phyloP scores from a whole-genome alignment of 1,139 yeast species.

The Pichia sp. region DNA sequence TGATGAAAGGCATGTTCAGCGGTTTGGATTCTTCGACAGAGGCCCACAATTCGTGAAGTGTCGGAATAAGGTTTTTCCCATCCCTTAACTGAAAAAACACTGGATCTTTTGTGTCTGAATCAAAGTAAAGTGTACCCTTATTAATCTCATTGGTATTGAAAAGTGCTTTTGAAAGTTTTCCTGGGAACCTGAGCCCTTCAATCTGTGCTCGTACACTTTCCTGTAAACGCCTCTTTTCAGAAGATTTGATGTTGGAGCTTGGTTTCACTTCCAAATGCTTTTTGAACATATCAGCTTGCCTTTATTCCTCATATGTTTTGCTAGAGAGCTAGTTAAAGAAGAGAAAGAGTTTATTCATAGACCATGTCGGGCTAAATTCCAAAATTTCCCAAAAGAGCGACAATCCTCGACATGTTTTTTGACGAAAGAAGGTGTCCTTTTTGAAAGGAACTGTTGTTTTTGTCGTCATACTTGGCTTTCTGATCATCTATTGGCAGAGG shows the following conservation, averaged over 20 bases:
- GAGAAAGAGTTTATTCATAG: background rate
- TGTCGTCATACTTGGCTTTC: background rate
- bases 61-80: slow-evolving; percentile 53
- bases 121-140: slow-evolving; percentile 62
- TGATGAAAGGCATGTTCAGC: slow-evolving; percentile 49
- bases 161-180: slow-evolving; percentile 59
- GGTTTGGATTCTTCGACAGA: slow-evolving; percentile 25
- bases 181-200: slow-evolving; percentile 37
- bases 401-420: background rate
- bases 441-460: background rate
- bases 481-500: too few relatives aligned
- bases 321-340: background rate
- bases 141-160: slow-evolving; percentile 54
- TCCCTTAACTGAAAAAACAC: slow-evolving; percentile 67
- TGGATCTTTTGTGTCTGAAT: slow-evolving; percentile 57
- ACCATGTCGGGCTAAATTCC: background rate
- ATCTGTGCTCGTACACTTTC: slow-evolving; percentile 47
- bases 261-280: slow-evolving; percentile 67
- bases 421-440: background rate
- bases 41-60: slow-evolving; percentile 70
- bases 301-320: slow-evolving; percentile 25
- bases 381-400: background rate
- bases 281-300: slow-evolving; percentile 49
- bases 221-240: slow-evolving; percentile 64
- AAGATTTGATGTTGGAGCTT: slow-evolving; percentile 71